These are phyloP conservation scores for Kodamaea alishanica DNA, from an alignment of 1,139 yeast genomes.

Conservation along the genomic window DNA sequence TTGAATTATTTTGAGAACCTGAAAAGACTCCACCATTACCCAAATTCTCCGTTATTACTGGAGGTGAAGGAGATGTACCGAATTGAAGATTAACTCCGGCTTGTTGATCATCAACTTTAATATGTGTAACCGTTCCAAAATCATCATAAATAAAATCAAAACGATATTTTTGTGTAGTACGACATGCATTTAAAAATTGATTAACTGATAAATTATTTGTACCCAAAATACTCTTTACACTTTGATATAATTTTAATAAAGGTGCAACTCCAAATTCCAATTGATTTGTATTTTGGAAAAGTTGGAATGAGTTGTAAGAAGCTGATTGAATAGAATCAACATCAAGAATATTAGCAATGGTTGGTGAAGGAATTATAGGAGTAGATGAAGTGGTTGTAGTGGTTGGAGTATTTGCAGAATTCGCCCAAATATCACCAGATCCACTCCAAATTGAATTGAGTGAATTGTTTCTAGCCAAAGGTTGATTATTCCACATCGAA, in stretches of 20 bases:
- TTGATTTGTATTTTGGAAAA: constrained; percentile 29
- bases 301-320: constrained; percentile 34
- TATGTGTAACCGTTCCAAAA: constrained; percentile 43
- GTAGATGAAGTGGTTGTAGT: neutral
- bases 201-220: constrained; percentile 32
- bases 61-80: neutral
- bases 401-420: constrained; percentile 1
- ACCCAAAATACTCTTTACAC: constrained; percentile 27
- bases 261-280: constrained; percentile 41
- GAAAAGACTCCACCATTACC: neutral
- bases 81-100: neutral
- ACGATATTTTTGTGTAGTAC: constrained; percentile 25
- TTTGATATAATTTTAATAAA: constrained; percentile 30
- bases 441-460: constrained; percentile 11
- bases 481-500: neutral
- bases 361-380: neutral
- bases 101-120: constrained; percentile 25
- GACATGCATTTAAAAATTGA: constrained; percentile 40
- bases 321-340: constrained; percentile 25
- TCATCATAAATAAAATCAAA: constrained; percentile 50
- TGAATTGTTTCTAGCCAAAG: constrained; percentile 2
- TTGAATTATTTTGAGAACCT: neutral
- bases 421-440: constrained; percentile 4
- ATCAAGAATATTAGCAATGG: constrained; percentile 1
- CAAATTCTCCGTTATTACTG: neutral